These are phyloP conservation scores for Penicillium griseofulvum DNA, from an alignment of 2,329 filamentous ascomycete genomes.

Conservation along the genomic window DNA sequence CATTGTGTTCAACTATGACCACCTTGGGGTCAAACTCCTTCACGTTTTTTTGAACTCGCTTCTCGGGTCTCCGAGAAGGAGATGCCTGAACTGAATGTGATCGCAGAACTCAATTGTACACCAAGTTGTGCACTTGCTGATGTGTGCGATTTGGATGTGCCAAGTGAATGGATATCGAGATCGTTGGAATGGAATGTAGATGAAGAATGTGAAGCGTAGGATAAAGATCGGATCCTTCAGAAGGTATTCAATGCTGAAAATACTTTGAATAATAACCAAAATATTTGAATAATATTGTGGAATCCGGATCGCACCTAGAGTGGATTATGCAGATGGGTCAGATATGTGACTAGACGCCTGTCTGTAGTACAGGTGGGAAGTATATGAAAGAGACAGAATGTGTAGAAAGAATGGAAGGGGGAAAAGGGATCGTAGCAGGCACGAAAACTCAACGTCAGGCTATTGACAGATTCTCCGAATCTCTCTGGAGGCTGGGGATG, in stretches of 20 bases:
- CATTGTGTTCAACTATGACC: slow-evolving; percentile 25
- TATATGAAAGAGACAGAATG: slow-evolving; percentile 25
- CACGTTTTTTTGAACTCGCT: slow-evolving; percentile 32
- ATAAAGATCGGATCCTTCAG: slow-evolving; percentile 10
- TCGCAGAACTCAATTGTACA: slow-evolving; percentile 7
- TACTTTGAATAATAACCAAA: neutral
- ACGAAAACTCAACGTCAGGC: slow-evolving; percentile 23
- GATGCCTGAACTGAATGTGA: slow-evolving; percentile 12
- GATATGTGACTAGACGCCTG: slow-evolving; percentile 21
- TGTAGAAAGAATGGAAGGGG: slow-evolving; percentile 31
- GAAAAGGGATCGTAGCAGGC: slow-evolving; percentile 38
- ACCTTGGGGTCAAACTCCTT: slow-evolving; percentile 10
- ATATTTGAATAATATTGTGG: slow-evolving; percentile 6
- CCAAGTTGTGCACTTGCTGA: neutral
- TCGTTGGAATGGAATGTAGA: slow-evolving; percentile 31
- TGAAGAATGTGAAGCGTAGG: slow-evolving; percentile 18
- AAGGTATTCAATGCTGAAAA: slow-evolving; percentile 2
- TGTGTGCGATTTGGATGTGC: neutral
- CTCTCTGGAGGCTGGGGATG: slow-evolving; percentile 38
- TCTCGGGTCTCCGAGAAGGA: slow-evolving; percentile 44
- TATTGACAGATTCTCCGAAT: slow-evolving; percentile 10
- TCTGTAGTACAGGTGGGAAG: slow-evolving; percentile 13
- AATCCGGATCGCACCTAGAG: slow-evolving; percentile 24
- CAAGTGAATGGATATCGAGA: slow-evolving; percentile 10
- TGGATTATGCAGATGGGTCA: slow-evolving; percentile 24